phyloP scores from a whole-genome alignment of 306 rosid species.

The Quercus variabilis region DNA sequence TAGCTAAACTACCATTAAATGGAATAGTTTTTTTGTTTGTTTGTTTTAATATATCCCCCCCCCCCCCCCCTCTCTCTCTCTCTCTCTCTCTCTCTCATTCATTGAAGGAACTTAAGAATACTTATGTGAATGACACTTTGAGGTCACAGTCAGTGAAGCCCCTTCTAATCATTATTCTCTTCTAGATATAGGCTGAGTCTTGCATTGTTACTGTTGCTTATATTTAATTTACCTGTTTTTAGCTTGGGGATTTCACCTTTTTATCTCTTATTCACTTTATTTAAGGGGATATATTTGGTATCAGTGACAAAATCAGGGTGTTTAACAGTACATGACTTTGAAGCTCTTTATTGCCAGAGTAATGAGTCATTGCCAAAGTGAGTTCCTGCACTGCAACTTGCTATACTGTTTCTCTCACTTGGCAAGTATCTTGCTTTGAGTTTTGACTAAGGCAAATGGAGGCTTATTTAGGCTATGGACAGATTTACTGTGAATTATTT shows the following conservation, averaged over 20 bases:
- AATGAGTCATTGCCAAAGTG: slow-evolving; percentile 31
- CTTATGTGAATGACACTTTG: background rate
- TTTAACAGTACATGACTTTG: slow-evolving; percentile 80
- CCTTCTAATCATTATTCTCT: background rate
- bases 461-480: background rate
- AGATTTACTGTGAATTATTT: background rate
- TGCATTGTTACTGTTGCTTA: background rate
- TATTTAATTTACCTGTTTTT: background rate
- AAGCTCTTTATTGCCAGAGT: slow-evolving; percentile 65
- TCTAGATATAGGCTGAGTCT: background rate
- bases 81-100: background rate
- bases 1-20: background rate
- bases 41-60: too few species aligned
- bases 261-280: slow-evolving; percentile 2
- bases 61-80: too few species aligned
- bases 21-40: background rate
- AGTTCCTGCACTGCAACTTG: slow-evolving; percentile 1
- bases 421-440: background rate
- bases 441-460: background rate
- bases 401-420: background rate
- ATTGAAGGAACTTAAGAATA: background rate
- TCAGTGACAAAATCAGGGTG: slow-evolving; percentile 82
- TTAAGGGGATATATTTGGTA: slow-evolving; percentile 77
- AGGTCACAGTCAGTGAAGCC: background rate
- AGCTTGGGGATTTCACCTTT: background rate